phyloP scores from a whole-genome alignment of 352 stramenopile species.

The Globisporangium rhizosaccharum region DNA sequence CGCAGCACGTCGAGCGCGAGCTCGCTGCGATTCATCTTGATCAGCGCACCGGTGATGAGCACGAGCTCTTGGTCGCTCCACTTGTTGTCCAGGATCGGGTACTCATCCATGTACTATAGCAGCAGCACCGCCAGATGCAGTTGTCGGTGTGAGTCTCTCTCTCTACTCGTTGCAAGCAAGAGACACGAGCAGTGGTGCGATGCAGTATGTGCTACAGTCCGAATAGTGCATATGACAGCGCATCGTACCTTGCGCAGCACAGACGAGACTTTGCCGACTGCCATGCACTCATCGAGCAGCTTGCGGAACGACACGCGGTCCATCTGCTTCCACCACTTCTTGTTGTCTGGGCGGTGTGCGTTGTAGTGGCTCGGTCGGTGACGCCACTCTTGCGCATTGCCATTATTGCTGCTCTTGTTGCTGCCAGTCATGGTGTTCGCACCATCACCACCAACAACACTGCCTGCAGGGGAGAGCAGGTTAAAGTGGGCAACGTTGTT shows the following conservation, averaged over 20 bases:
- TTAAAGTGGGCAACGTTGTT: constrained; percentile 19
- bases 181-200: background rate
- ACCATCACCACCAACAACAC: no score
- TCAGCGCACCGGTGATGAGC: constrained; percentile 62
- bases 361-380: constrained; percentile 21
- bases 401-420: constrained; percentile 18
- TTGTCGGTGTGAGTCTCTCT: background rate
- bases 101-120: constrained; percentile 59
- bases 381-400: constrained; percentile 15
- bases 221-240: background rate
- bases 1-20: constrained; percentile 50
- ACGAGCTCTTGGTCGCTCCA: constrained; percentile 76
- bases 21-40: constrained; percentile 66
- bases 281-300: constrained; percentile 59
- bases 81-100: constrained; percentile 47
- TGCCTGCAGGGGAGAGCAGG: constrained; percentile 10
- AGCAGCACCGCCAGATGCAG: background rate
- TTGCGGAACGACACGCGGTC: constrained; percentile 53
- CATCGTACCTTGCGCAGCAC: constrained; percentile 37
- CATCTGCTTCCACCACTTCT: constrained; percentile 48
- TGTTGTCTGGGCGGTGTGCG: constrained; percentile 16
- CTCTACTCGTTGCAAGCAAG: no score
- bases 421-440: constrained; percentile 3
- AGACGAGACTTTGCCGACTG: constrained; percentile 40
- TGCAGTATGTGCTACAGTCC: no score